Evolutionary conservation across 345 rosid genomes (phyloP), one percentile per base, ranked within the genome.

Genomic region (Moringa oleifera): DNA sequence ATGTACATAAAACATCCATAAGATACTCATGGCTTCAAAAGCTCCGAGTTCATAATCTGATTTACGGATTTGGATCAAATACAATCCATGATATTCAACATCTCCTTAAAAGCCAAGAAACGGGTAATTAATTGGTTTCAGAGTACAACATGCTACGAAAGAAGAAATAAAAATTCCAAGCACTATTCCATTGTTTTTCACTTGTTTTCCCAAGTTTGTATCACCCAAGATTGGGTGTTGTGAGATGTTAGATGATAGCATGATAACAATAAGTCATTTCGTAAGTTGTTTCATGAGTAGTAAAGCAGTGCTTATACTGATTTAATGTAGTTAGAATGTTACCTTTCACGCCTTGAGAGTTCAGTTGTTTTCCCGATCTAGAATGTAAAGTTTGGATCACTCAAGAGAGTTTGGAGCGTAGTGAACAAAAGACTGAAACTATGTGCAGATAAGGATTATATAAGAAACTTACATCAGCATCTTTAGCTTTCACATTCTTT

Each of bases 321-420:
- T 41, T 9, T 15, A 2, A 41, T 41, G 55, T 7, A 60, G 62
- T 20, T 62, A 36, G 23, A 51, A 74, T 80, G 66, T 4, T 55
- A 95, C 99, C 97, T 95, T 79, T 95, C 97, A 57, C 96, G 95
- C 86, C 97, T 88, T 7, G 99, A 89, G 73, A 95, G 93, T 75
- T 90, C 97, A 51, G 96, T 81, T 47, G 93, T 85, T 73, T 79
- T 89, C 47, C 82, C 84, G 25, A 68, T 61, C 99, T 95, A 76
- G 17, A 59, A 45, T 12, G 49, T 13, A 28, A 20, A 25, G 9
- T 16, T 25, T 51, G 18, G 21, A 51, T 4, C 4, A 18, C 7
- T 21, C 11, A 51, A 57, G 37, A 63, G 22, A 36, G 55, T n/a
- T 16, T 53, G 10, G 36, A 25, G n/a, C 54, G 53, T 41, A 5